Evolutionary conservation across 495 filamentous ascomycete genomes (phyloP).

Genomic region (Haplographium delicatum): DNA sequence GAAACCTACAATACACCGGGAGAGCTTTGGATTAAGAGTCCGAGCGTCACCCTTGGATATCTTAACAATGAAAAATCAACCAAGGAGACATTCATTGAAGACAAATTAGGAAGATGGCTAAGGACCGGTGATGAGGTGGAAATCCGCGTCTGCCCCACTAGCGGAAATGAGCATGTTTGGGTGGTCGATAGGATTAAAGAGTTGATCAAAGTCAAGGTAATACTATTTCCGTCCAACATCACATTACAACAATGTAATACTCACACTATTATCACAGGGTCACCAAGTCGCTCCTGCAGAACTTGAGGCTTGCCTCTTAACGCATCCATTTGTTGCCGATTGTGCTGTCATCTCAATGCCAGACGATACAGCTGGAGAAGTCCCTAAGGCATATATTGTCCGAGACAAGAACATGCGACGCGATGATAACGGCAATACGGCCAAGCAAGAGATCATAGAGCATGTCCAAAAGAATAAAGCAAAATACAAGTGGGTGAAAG

Average conservation of each 20-base stretch:
- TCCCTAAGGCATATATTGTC: constrained; percentile 6
- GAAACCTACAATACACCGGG: not conserved
- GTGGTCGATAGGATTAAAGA: constrained; percentile 86
- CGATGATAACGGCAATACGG: constrained; percentile 65
- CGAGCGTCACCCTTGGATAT: not conserved
- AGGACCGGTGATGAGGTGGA: constrained; percentile 1
- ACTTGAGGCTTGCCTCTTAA: constrained; percentile 69
- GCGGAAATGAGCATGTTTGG: constrained; percentile 65
- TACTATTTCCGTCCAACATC: not conserved
- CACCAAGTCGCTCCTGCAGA: constrained; percentile 86
- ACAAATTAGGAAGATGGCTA: not conserved
- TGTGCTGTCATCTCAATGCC: constrained; percentile 70
- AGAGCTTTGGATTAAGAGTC: not conserved
- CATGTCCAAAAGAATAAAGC: constrained; percentile 77
- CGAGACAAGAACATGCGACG: constrained; percentile 32
- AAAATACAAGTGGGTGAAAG: constrained; percentile 56
- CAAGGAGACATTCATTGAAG: constrained; percentile 1
- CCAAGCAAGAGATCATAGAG: constrained; percentile 70
- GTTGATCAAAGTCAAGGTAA: constrained; percentile 83
- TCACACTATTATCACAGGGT: constrained; percentile 47
- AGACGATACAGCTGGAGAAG: not conserved
- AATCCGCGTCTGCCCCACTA: constrained; percentile 20
- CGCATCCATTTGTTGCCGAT: constrained; percentile 62
- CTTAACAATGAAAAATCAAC: constrained; percentile 1
- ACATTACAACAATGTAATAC: not conserved